These are phyloP conservation scores for Termitomyces sp. DNA, from an alignment of 768 basidiomycete genomes.

Conservation along the genomic window DNA sequence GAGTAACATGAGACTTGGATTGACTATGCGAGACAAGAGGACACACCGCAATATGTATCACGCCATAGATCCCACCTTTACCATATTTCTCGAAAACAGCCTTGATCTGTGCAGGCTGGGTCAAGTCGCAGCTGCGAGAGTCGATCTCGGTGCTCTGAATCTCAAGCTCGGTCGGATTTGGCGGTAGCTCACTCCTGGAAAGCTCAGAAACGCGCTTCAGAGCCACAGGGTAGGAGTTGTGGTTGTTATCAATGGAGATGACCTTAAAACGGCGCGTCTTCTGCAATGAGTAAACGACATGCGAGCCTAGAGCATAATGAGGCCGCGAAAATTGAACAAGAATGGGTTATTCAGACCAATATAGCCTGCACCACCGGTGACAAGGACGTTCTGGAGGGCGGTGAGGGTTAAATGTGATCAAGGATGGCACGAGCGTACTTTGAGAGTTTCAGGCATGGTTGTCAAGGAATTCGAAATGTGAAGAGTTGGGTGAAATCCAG, in stretches of 20 bases:
- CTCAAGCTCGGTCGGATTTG: conserved; percentile 62
- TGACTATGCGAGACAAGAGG: not conserved
- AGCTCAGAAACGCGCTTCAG: conserved; percentile 77
- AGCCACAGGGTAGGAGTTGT: conserved; percentile 82
- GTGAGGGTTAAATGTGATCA: conserved; percentile 18
- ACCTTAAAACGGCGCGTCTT: conserved; percentile 89
- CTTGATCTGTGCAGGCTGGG: conserved; percentile 64
- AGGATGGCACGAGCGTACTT: conserved; percentile 36
- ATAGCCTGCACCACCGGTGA: conserved; percentile 80
- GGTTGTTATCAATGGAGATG: conserved; percentile 91
- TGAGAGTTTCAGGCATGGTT: conserved; percentile 29
- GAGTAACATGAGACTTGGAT: conserved; percentile 2
- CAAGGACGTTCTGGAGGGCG: conserved; percentile 36
- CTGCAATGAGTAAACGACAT: conserved; percentile 85
- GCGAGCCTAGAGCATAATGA: conserved; percentile 63
- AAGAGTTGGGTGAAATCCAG: not conserved
- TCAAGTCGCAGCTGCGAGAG: conserved; percentile 68
- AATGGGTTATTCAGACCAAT: conserved; percentile 53
- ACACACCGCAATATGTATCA: conserved; percentile 86
- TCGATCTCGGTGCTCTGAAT: conserved; percentile 74
- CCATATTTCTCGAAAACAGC: conserved; percentile 81
- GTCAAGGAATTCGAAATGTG: conserved; percentile 2
- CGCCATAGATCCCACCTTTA: conserved; percentile 93
- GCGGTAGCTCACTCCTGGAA: conserved; percentile 68
- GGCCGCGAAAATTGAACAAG: conserved; percentile 2